phyloP scores from a whole-genome alignment of 2,329 filamentous ascomycete genomes.

The Clonostachys rosea region DNA sequence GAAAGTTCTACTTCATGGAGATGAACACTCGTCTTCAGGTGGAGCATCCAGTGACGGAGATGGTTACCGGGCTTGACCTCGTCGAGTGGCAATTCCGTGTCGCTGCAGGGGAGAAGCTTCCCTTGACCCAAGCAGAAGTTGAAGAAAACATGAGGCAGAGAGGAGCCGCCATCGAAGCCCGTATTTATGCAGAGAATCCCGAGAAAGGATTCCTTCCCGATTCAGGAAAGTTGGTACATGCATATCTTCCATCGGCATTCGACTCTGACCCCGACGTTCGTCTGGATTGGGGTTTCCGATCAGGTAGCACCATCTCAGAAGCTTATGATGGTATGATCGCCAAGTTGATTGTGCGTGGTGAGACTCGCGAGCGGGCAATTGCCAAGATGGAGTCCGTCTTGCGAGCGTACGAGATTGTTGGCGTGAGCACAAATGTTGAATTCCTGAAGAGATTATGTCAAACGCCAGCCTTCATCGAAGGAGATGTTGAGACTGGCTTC shows the following conservation, averaged over 20 bases:
- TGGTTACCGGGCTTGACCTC: conserved; percentile 67
- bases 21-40: conserved; percentile 90
- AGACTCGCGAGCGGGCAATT: conserved; percentile 74
- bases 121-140: conserved; percentile 56
- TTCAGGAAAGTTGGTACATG: conserved; percentile 81
- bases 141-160: conserved; percentile 68
- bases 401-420: conserved; percentile 87
- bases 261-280: conserved; percentile 66
- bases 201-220: conserved; percentile 90
- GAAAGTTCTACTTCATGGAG: conserved; percentile 78
- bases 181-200: conserved; percentile 95
- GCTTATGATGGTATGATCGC: conserved; percentile 99
- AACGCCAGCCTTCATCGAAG: conserved; percentile 75
- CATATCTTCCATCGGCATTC: conserved; percentile 65
- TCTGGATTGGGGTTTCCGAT: conserved; percentile 88
- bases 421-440: conserved; percentile 91
- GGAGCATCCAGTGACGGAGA: conserved; percentile 85
- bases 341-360: conserved; percentile 88
- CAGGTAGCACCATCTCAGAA: conserved; percentile 87
- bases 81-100: conserved; percentile 95
- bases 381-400: conserved; percentile 77
- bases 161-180: conserved; percentile 89
- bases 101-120: conserved; percentile 51
- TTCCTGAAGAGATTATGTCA: conserved; percentile 87
- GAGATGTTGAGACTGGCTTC: conserved; percentile 92